Percentiles rank a stretch among this genome's conserved stretches.
phyloP scores from a whole-genome alignment of 352 stramenopile genomes.

The Globisporangium uncinulatum region DNA sequence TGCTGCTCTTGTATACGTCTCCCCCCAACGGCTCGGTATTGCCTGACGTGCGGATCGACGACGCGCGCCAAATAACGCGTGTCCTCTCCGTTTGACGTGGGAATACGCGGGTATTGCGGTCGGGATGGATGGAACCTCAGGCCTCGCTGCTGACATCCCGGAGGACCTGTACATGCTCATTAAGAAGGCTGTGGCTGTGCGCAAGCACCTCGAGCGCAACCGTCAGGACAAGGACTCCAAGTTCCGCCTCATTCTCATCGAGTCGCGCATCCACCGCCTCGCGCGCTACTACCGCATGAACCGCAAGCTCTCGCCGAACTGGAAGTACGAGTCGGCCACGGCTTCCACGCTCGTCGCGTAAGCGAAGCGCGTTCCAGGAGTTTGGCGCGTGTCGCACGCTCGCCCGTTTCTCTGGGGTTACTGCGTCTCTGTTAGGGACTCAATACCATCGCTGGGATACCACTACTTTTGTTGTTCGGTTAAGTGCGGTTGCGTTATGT shows the following conservation, averaged over 20 bases:
- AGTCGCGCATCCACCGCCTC: conserved; percentile 98
- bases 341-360: conserved; percentile 99
- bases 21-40: conserved; percentile 57
- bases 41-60: conserved; percentile 75
- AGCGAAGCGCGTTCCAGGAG: conserved; percentile 39
- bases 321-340: conserved; percentile 99
- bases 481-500: background rate
- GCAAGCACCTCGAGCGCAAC: conserved; percentile 99
- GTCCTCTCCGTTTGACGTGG: conserved; percentile 75
- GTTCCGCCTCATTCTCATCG: conserved; percentile 99
- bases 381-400: background rate
- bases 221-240: conserved; percentile 99
- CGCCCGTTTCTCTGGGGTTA: conserved; percentile 11
- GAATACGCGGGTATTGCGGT: conserved; percentile 64
- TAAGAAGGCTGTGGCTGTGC: conserved; percentile 99
- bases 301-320: conserved; percentile 98
- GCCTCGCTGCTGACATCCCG: conserved; percentile 97
- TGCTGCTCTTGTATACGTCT: conserved; percentile 12
- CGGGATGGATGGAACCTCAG: conserved; percentile 18
- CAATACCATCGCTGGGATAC: conserved; percentile 22
- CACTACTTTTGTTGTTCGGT: conserved; percentile 16
- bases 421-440: conserved; percentile 6
- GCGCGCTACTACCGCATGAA: conserved; percentile 99
- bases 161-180: conserved; percentile 99
- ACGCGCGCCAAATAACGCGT: conserved; percentile 7